Percentiles rank a stretch among this genome's conserved stretches.
Evolutionary conservation across 2,329 filamentous ascomycete species (phyloP).

Genomic region (Hymenoscyphus repandus): DNA sequence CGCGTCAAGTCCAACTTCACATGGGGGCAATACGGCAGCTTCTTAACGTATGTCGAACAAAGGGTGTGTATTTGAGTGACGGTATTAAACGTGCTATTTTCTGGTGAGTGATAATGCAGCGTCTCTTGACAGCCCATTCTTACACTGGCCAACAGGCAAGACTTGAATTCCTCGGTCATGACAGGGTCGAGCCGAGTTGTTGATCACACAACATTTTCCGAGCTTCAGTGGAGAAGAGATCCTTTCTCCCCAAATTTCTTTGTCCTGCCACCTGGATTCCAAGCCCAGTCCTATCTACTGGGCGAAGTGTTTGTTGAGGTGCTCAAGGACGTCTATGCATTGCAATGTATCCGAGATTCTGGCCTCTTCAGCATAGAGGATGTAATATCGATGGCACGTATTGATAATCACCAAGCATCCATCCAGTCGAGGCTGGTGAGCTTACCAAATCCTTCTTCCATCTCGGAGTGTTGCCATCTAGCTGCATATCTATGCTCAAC

Average conservation of each 20-base stretch:
- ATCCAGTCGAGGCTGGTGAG: slow-evolving; percentile 36
- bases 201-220: slow-evolving; percentile 37
- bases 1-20: slow-evolving; percentile 37
- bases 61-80: slow-evolving; percentile 30
- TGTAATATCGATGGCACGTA: slow-evolving; percentile 26
- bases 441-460: slow-evolving; percentile 20
- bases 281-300: slow-evolving; percentile 23
- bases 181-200: slow-evolving; percentile 36
- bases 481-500: slow-evolving; percentile 38
- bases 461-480: slow-evolving; percentile 34
- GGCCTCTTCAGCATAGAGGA: slow-evolving; percentile 16
- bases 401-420: slow-evolving; percentile 39
- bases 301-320: slow-evolving; percentile 32
- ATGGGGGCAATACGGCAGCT: slow-evolving; percentile 36
- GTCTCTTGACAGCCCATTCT: slow-evolving; percentile 7
- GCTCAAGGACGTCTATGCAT: slow-evolving; percentile 35
- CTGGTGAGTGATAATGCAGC: slow-evolving; percentile 30
- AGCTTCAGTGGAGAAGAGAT: slow-evolving; percentile 37
- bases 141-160: slow-evolving; percentile 34
- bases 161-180: slow-evolving; percentile 37
- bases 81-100: slow-evolving; percentile 42
- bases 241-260: slow-evolving; percentile 29
- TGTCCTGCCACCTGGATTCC: slow-evolving; percentile 33
- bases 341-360: slow-evolving; percentile 36
- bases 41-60: slow-evolving; percentile 30